Percentiles rank a stretch among this genome's conserved stretches.
Conservation (phyloP, 345 rosid genomes). For the Dovyalis caffra region DNA sequence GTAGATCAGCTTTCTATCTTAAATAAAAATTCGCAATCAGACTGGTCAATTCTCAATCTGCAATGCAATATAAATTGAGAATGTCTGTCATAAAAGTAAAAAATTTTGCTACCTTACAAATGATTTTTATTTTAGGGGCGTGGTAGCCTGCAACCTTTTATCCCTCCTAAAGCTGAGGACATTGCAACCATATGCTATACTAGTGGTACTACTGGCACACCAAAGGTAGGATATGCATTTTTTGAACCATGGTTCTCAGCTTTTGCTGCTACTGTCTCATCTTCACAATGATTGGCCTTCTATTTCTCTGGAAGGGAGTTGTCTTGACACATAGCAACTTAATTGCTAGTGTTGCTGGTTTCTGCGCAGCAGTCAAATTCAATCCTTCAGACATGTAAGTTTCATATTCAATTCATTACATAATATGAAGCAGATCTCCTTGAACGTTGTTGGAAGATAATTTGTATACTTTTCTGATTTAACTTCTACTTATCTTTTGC, state of each 20-base stretch:
- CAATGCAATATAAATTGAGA: conserved; percentile 4
- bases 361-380: conserved; percentile 14
- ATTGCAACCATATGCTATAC: conserved; percentile 37
- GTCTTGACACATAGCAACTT: conserved; percentile 32
- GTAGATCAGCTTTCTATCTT: background rate
- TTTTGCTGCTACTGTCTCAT: conserved; percentile 18
- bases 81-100: background rate
- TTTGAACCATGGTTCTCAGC: conserved; percentile 10
- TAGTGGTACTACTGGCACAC: conserved; percentile 38
- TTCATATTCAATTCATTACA: conserved; percentile 11
- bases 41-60: conserved; percentile 1
- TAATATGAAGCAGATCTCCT: conserved; percentile 1
- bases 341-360: conserved; percentile 27
- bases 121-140: conserved; percentile 38
- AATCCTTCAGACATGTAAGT: conserved; percentile 27
- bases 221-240: conserved; percentile 22
- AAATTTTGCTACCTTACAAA: conserved; percentile 6
- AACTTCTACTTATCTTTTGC: background rate
- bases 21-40: background rate
- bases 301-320: conserved; percentile 26
- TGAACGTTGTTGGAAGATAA: background rate
- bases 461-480: background rate
- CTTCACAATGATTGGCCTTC: conserved; percentile 4
- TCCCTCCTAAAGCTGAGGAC: conserved; percentile 30
- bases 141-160: conserved; percentile 25